Percentiles rank a stretch among this genome's conserved stretches.
Evolutionary conservation across 2,329 filamentous ascomycete genomes (phyloP).

Genomic region (Colletotrichum plurivorum): DNA sequence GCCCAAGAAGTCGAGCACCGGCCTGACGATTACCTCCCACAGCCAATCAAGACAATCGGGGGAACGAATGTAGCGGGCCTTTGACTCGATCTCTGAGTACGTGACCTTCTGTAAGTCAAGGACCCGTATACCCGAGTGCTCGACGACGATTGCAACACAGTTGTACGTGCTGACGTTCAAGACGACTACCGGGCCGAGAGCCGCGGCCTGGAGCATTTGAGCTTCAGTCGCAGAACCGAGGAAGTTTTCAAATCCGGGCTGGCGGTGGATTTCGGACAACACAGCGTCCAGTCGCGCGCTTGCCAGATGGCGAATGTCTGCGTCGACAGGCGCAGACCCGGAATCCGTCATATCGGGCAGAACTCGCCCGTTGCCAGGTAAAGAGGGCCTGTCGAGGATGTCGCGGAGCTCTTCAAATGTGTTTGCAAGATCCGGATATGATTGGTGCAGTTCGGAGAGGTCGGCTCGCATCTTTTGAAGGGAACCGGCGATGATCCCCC

Average conservation of each 20-base stretch:
- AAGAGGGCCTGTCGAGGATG: neutral
- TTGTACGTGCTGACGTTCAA: slow-evolving; percentile 47
- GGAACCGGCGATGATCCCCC: slow-evolving; percentile 44
- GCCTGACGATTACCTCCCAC: slow-evolving; percentile 46
- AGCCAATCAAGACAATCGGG: slow-evolving; percentile 44
- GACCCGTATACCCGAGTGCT: slow-evolving; percentile 34
- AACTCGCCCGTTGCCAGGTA: neutral
- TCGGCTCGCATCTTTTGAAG: slow-evolving; percentile 43
- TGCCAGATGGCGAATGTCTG: neutral
- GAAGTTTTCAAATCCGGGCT: slow-evolving; percentile 46
- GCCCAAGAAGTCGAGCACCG: slow-evolving; percentile 47
- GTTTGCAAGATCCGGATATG: neutral
- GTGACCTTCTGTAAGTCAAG: slow-evolving; percentile 42
- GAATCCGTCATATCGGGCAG: neutral
- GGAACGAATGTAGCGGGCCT: neutral
- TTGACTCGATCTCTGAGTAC: neutral
- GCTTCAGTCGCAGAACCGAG: slow-evolving; percentile 40
- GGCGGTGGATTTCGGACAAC: slow-evolving; percentile 40
- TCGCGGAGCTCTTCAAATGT: neutral
- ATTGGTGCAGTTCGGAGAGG: slow-evolving; percentile 4
- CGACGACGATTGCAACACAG: slow-evolving; percentile 50
- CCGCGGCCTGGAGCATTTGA: slow-evolving; percentile 43
- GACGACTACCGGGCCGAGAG: slow-evolving; percentile 46
- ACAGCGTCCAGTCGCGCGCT: slow-evolving; percentile 3
- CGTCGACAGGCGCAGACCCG: neutral